Evolutionary conservation across 176 grass and related monocot genomes (phyloP), one percentile per base, ranked within the genome.

Genomic region (Phragmites australis): DNA sequence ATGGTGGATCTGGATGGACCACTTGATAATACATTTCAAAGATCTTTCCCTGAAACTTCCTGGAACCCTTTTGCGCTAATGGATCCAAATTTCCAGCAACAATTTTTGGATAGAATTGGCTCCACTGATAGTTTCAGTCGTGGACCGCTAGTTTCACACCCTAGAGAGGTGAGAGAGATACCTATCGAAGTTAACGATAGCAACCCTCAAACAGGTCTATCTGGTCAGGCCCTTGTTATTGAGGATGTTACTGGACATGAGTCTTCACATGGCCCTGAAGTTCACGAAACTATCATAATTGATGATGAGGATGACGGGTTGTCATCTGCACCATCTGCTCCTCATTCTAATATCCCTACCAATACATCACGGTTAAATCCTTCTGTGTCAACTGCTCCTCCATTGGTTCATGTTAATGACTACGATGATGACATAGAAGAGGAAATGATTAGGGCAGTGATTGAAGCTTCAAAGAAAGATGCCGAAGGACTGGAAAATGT

Each of bases 361-460:
- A 72, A 41, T 85, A 21, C 57, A 8, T 18, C 66, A 1, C 67
- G 16, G 29, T 48, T 62, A 44, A 82, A 65, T 22, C 56, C 72
- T 56, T 48, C 81, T 80, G 74, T 72, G 27, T 84, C 96, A 65
- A 76, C 61, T 76, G 87, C 89, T 86, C 87, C 94, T 81, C 81
- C 88, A 59, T 48, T 92, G 26, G 87, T 88, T 74, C 85, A 94
- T 85, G 51, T 85, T 48, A 82, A 79, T 79, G 86, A 93, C 55
- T 93, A 87, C 83, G 88, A 90, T 83, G 91, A 95, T 91, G 92
- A 95, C n/a, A 93, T 99, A 89, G 96, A 99, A 84, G 90, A 99
- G 77, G 84, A 99, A 83, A 99, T 99, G 96, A 86, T 99, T 41
- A 87, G 78, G 42, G 92, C 96, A 39, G 92, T 90, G 62, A 95